Percentiles rank a stretch among this genome's conserved stretches.
phyloP scores from a whole-genome alignment of 2,329 filamentous ascomycete species.

The Fusarium sp. region DNA sequence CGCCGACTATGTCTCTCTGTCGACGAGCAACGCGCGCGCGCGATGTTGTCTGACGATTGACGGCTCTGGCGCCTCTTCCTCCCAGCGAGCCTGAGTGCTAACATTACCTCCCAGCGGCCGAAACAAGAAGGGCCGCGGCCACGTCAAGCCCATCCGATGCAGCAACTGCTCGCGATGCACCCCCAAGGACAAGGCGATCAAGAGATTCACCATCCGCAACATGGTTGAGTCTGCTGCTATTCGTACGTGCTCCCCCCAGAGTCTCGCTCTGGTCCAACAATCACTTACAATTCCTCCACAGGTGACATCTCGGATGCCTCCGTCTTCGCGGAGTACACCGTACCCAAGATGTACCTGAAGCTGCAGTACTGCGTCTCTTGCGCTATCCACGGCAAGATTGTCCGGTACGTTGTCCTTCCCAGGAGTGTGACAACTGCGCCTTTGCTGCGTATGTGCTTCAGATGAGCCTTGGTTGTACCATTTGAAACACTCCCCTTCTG shows the following conservation, averaged over 20 bases:
- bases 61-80: not conserved
- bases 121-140: constrained; percentile 99
- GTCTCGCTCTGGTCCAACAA: constrained; percentile 12
- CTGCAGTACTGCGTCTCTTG: constrained; percentile 99
- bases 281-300: constrained; percentile 53
- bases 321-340: constrained; percentile 98
- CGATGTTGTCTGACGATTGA: constrained; percentile 24
- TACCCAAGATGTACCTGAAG: constrained; percentile 99
- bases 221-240: constrained; percentile 99
- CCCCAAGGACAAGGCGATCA: constrained; percentile 99
- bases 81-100: constrained; percentile 24
- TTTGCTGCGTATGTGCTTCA: constrained; percentile 60
- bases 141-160: constrained; percentile 97
- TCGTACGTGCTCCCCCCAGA: constrained; percentile 73
- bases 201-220: constrained; percentile 99
- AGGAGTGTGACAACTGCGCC: constrained; percentile 69
- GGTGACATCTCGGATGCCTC: constrained; percentile 99
- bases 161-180: constrained; percentile 83
- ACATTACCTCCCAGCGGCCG: constrained; percentile 74
- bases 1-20: constrained; percentile 30
- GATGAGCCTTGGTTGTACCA: constrained; percentile 70
- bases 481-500: constrained; percentile 50
- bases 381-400: constrained; percentile 99
- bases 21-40: constrained; percentile 19
- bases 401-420: constrained; percentile 84